Percentiles rank a stretch among this genome's conserved stretches.
Evolutionary conservation across 1,284 basidiomycete genomes (phyloP).

Genomic region (Microbotryum silenes-acaulis): DNA sequence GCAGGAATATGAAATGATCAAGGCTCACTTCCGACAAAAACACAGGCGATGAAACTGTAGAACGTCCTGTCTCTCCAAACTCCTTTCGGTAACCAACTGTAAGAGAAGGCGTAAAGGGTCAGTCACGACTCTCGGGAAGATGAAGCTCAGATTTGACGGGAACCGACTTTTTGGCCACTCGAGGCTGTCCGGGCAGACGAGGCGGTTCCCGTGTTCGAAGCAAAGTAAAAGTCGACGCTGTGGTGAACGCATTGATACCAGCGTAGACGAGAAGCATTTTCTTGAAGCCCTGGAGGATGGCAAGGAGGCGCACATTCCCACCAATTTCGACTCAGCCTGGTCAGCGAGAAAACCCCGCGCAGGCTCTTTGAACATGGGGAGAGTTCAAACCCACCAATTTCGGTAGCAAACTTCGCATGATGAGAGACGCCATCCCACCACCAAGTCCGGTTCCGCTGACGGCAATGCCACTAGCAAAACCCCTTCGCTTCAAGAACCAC

Average conservation of each 20-base stretch:
- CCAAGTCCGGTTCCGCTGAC: conserved; percentile 20
- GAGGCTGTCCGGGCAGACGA: conserved; percentile 1
- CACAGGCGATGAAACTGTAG: conserved; percentile 4
- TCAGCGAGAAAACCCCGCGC: neutral
- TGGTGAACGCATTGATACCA: conserved; percentile 13
- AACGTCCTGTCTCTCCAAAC: conserved; percentile 15
- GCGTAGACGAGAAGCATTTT: conserved; percentile 15
- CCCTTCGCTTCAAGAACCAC: conserved; percentile 23
- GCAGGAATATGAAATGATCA: neutral
- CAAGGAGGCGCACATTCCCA: too few species aligned
- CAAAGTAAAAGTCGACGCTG: conserved; percentile 8
- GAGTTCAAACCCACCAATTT: neutral
- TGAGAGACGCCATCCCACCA: conserved; percentile 16
- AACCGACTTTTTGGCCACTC: conserved; percentile 16
- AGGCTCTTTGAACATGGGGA: neutral
- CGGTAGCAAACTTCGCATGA: conserved; percentile 21
- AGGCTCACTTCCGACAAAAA: conserved; percentile 4
- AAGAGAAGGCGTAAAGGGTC: too few species aligned
- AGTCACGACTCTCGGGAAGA: too few species aligned
- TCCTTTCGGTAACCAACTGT: conserved; percentile 15
- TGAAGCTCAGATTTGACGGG: too few species aligned
- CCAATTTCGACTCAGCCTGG: neutral
- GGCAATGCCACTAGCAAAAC: conserved; percentile 25
- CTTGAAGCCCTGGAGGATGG: too few species aligned
- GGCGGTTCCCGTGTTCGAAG: conserved; percentile 15